Base-by-base conservation (phyloP, 257 asterid species). In the Ligustrum vulgare region DNA sequence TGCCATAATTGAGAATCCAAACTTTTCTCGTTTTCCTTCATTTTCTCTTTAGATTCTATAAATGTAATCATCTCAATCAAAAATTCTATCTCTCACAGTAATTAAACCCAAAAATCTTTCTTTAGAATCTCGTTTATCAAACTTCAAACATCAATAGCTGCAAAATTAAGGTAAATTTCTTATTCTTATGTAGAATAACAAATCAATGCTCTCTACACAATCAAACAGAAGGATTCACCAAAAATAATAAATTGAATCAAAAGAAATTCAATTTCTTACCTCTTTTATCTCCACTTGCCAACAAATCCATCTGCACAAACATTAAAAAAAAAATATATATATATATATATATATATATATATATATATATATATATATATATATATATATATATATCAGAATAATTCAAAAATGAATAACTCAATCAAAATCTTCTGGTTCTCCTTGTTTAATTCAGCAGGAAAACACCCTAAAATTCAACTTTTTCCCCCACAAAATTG, bases 1-100 rank as follows among this genome's bases (percentile, higher is more conserved):
- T 92, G 98, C 98, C 99, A 94, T 22, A 94, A 56, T 79, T 89
- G 99, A 75, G 97, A 86, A 84, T 92, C 99, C 80, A 94, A 81
- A 67, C 91, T 86, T 28, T 82, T 89, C 63, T 86, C 94, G 16
- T 79, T 70, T 80, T 90, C 96, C 75, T 85, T 82, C 82, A 75
- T 72, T 34, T 78, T 83, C 7, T 87, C 96, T 75, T 82, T 90
- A 2, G 97, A 62, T 22, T 90, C 97, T 89, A 89, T 84, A 72
- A 91, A 87, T 1, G 93, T 85, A 74, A 91, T 89, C 96, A 91
- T 87, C 60, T 60, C 32, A 69, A 20, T 70, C 78, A 60, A 64
- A 13, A 23, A 45, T 32, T 6, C 83, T 15, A 37, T 43, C 83
- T 43, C 83, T 51, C 58, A 28, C 10, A 65, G 70, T 71, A 63